Conservation (phyloP, 2,329 filamentous ascomycete genomes). For the Coniochaeta ligniaria region DNA sequence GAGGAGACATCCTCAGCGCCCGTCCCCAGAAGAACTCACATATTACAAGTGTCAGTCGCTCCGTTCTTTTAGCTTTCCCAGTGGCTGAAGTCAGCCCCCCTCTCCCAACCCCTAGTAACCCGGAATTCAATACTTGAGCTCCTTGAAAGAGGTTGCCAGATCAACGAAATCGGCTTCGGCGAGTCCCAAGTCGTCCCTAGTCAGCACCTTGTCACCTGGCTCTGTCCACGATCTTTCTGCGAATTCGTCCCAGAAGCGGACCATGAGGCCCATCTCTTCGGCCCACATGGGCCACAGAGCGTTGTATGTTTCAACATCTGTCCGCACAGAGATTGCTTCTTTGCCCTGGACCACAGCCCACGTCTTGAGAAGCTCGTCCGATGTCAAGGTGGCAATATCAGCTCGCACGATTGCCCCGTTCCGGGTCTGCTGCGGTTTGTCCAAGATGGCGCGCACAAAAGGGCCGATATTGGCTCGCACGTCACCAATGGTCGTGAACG, state of each 20-base stretch:
- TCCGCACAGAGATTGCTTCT: slow-evolving; percentile 9
- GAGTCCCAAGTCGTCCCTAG: slow-evolving; percentile 9
- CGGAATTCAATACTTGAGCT: background rate
- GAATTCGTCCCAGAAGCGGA: slow-evolving; percentile 14
- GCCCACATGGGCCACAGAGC: slow-evolving; percentile 13
- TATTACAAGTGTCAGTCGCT: too few relatives aligned
- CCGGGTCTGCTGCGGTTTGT: slow-evolving; percentile 19
- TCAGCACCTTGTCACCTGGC: slow-evolving; percentile 5
- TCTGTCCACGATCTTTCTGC: slow-evolving; percentile 11
- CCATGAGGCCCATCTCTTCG: slow-evolving; percentile 14
- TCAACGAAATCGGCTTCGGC: background rate
- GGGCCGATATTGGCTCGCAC: slow-evolving; percentile 21
- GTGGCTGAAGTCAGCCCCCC: too few relatives aligned
- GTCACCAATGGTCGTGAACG: slow-evolving; percentile 22
- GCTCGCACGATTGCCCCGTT: slow-evolving; percentile 21
- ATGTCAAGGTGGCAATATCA: slow-evolving; percentile 13
- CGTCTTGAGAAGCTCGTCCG: slow-evolving; percentile 18
- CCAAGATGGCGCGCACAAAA: slow-evolving; percentile 23
- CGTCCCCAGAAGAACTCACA: too few relatives aligned
- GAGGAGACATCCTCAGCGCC: too few relatives aligned
- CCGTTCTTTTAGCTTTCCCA: too few relatives aligned
- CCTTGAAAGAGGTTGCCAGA: background rate
- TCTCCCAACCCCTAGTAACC: too few relatives aligned
- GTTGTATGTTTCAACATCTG: slow-evolving; percentile 5
- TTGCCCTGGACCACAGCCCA: slow-evolving; percentile 17